A percentile compares a stretch with the other conserved stretches of the same genome.
Conservation (phyloP, 2,329 filamentous ascomycete species). For the Arthroderma sp. region DNA sequence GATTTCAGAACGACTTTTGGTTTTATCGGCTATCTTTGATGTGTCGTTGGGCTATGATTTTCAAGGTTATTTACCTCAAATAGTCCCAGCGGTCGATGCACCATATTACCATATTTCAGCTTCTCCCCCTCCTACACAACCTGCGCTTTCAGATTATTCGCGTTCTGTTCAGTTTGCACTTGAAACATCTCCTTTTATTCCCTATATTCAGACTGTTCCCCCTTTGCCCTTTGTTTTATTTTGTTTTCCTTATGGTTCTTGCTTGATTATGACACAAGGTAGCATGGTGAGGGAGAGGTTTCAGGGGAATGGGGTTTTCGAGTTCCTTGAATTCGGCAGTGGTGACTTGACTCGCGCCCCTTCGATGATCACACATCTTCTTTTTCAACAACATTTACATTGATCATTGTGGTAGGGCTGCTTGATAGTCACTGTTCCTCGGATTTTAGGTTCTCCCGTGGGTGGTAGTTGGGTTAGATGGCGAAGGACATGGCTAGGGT, state of each 20-base stretch:
- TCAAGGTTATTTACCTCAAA: not conserved
- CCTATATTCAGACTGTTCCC: not conserved
- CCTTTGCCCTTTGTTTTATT: not conserved
- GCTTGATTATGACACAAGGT: too few species aligned
- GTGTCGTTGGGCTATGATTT: conserved; percentile 8
- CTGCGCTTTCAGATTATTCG: not conserved
- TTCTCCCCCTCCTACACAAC: not conserved
- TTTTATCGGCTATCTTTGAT: conserved; percentile 3
- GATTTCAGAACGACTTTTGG: conserved; percentile 10
- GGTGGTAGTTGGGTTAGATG: conserved; percentile 15
- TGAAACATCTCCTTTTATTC: not conserved
- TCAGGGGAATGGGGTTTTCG: too few species aligned
- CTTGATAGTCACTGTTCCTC: conserved; percentile 1
- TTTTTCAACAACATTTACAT: too few species aligned
- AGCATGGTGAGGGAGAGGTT: too few species aligned
- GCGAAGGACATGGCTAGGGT: conserved; percentile 34
- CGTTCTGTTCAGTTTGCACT: conserved; percentile 2
- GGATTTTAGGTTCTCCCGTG: not conserved
- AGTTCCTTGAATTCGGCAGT: too few species aligned
- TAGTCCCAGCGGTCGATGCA: too few species aligned
- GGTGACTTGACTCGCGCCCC: too few species aligned
- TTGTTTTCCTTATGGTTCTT: not conserved
- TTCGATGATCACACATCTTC: too few species aligned
- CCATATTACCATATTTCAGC: conserved; percentile 1
- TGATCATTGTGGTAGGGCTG: too few species aligned